Conservation (phyloP, 2,329 filamentous ascomycete species). For the Botryotinia narcissicola region DNA sequence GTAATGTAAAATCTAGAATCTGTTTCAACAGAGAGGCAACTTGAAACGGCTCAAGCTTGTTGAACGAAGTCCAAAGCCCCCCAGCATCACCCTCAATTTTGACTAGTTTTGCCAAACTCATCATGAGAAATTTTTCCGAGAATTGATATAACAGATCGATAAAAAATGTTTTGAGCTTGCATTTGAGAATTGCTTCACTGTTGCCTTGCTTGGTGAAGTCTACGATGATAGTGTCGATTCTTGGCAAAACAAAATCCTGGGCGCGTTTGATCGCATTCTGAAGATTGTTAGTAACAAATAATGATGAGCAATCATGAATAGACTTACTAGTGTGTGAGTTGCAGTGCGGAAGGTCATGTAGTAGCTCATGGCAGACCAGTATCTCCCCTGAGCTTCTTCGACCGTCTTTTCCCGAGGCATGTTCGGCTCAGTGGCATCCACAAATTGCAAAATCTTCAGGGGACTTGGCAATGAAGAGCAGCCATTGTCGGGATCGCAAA, state of each 20-base stretch:
- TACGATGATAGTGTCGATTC: not conserved
- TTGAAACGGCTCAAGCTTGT: not conserved
- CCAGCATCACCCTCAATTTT: too few species aligned
- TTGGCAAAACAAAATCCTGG: not conserved
- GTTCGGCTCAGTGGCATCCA: not conserved
- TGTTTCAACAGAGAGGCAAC: not conserved
- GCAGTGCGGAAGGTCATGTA: not conserved
- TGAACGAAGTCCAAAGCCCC: not conserved
- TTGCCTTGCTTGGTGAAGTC: slow-evolving; percentile 15
- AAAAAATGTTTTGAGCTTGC: not conserved
- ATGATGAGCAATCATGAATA: not conserved
- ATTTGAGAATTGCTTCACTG: not conserved
- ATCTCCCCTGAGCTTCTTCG: slow-evolving; percentile 6
- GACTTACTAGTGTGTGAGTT: not conserved
- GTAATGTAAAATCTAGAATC: not conserved
- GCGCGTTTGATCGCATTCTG: slow-evolving; percentile 1
- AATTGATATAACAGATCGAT: not conserved
- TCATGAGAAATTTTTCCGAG: not conserved
- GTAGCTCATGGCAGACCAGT: not conserved
- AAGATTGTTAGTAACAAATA: not conserved
- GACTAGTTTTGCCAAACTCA: not conserved
- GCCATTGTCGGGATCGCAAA: not conserved
- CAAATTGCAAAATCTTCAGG: not conserved
- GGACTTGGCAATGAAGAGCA: slow-evolving; percentile 1
- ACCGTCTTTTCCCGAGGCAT: not conserved